Conservation (phyloP, 495 filamentous ascomycete genomes). For the Paragyromitra xinjiangensis region DNA sequence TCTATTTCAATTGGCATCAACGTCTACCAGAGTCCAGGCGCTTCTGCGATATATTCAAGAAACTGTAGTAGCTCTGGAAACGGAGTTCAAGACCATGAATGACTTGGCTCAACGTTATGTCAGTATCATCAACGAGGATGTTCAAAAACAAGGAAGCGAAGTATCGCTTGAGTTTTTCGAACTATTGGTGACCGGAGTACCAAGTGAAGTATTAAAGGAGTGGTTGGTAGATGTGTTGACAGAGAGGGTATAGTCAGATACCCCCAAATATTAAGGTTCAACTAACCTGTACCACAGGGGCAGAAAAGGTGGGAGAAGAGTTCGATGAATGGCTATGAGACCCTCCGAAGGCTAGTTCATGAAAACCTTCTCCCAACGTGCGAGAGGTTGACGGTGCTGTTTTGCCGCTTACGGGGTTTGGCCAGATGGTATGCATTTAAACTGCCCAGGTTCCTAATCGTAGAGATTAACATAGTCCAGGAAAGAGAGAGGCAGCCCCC, state of each 20-base stretch:
- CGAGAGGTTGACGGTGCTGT: slow-evolving; percentile 81
- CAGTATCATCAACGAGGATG: slow-evolving; percentile 73
- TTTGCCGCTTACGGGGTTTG: slow-evolving; percentile 84
- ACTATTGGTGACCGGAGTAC: slow-evolving; percentile 83
- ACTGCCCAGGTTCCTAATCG: slow-evolving; percentile 70
- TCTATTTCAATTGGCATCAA: slow-evolving; percentile 81
- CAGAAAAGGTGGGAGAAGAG: slow-evolving; percentile 97
- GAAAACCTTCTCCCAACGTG: slow-evolving; percentile 87
- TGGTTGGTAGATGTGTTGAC: slow-evolving; percentile 88
- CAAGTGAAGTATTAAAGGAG: slow-evolving; percentile 77
- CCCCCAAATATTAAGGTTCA: slow-evolving; percentile 6
- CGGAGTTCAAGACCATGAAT: slow-evolving; percentile 81
- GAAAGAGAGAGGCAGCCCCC: slow-evolving; percentile 58
- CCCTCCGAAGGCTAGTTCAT: slow-evolving; percentile 78
- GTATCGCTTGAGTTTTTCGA: slow-evolving; percentile 85
- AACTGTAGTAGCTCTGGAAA: slow-evolving; percentile 74
- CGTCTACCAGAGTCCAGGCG: slow-evolving; percentile 86
- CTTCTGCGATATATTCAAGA: slow-evolving; percentile 82
- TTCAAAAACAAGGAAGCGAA: slow-evolving; percentile 62
- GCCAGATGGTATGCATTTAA: slow-evolving; percentile 78
- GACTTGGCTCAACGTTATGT: slow-evolving; percentile 82
- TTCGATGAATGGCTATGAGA: slow-evolving; percentile 76
- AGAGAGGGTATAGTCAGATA: slow-evolving; percentile 71
- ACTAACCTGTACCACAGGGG: slow-evolving; percentile 66
- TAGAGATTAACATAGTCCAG: slow-evolving; percentile 63